A percentile compares a stretch with the other conserved stretches of the same genome.
Evolutionary conservation across 805 yeast species (phyloP).

Genomic region (Monosporozyma unispora): DNA sequence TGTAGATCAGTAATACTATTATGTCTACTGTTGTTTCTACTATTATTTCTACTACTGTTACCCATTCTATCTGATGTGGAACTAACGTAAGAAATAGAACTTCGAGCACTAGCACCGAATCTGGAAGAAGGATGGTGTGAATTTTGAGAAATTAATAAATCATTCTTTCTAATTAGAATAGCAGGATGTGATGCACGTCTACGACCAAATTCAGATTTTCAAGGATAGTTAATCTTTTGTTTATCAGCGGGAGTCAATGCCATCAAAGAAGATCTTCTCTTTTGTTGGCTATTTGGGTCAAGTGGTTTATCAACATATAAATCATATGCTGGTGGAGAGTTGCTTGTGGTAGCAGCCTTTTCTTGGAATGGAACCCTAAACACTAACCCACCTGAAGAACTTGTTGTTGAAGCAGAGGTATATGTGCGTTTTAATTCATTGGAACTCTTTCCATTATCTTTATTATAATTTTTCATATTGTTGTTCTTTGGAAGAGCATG

Average conservation of each 20-base stretch:
- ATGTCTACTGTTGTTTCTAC: constrained; percentile 16
- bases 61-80: constrained; percentile 25
- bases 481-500: constrained; percentile 4
- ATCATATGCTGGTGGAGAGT: background rate
- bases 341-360: background rate
- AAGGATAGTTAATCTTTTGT: background rate
- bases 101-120: constrained; percentile 5
- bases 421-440: constrained; percentile 2
- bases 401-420: constrained; percentile 20
- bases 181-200: constrained; percentile 13
- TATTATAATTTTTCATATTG: background rate
- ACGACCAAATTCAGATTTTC: background rate
- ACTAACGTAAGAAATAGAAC: constrained; percentile 24
- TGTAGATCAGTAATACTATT: constrained; percentile 4
- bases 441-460: background rate
- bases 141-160: background rate
- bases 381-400: constrained; percentile 29
- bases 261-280: constrained; percentile 18
- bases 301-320: background rate
- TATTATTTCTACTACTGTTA: constrained; percentile 10
- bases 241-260: constrained; percentile 7
- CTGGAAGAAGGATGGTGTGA: constrained; percentile 1
- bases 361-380: constrained; percentile 71
- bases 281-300: constrained; percentile 3
- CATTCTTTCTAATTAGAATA: background rate